Evolutionary conservation across 2,329 filamentous ascomycete species (phyloP).

Genomic region (Boeremia exigua): DNA sequence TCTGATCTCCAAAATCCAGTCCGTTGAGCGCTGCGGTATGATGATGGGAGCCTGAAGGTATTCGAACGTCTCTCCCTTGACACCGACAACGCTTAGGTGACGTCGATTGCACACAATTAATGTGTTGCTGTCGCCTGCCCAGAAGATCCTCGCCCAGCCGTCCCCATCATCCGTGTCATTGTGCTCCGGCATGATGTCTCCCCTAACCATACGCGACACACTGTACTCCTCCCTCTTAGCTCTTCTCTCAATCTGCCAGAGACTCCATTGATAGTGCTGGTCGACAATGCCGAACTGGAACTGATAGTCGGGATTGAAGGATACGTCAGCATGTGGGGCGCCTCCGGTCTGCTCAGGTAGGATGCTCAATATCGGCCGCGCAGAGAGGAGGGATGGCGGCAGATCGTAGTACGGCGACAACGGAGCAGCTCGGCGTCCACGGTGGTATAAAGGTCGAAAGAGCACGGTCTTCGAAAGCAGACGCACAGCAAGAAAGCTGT

Average conservation of each 20-base stretch:
- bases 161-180: constrained; percentile 38
- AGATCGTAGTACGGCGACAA: constrained; percentile 30
- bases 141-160: constrained; percentile 59
- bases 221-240: constrained; percentile 39
- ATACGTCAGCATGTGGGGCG: constrained; percentile 64
- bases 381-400: constrained; percentile 59
- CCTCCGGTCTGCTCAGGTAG: constrained; percentile 60
- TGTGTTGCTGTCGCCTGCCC: constrained; percentile 55
- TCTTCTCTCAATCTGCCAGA: constrained; percentile 64
- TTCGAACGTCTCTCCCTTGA: constrained; percentile 30
- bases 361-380: constrained; percentile 63
- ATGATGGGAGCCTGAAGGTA: constrained; percentile 34
- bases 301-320: constrained; percentile 67
- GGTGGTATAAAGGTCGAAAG: constrained; percentile 49
- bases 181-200: constrained; percentile 13
- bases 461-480: constrained; percentile 54
- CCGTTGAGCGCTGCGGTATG: constrained; percentile 30
- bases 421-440: constrained; percentile 16
- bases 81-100: constrained; percentile 43
- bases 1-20: constrained; percentile 66
- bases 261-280: constrained; percentile 67
- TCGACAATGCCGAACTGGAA: constrained; percentile 72
- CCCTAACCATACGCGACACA: constrained; percentile 42
- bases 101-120: constrained; percentile 61
- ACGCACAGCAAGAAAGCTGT: constrained; percentile 59